A percentile compares a stretch with the other conserved stretches of the same genome.
These are phyloP conservation scores for Platanthera zijinensis DNA, from an alignment of 106 monocot genomes.

Conservation along the genomic window DNA sequence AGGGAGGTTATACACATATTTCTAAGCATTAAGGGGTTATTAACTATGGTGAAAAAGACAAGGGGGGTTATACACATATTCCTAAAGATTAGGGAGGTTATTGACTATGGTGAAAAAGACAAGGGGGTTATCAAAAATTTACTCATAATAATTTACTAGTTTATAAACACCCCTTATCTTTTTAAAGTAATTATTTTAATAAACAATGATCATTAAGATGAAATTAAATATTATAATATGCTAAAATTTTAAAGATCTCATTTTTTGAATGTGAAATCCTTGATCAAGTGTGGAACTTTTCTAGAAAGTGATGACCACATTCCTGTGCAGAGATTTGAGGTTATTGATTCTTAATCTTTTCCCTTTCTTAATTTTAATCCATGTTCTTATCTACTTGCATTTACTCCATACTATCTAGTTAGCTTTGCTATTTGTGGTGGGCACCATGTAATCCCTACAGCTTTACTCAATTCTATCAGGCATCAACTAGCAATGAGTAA, in stretches of 20 bases:
- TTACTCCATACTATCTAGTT: not conserved
- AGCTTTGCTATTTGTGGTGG: not conserved
- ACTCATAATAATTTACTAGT: no score
- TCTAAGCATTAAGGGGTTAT: no score
- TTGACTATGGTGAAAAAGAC: no score
- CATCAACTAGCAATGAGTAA: not conserved
- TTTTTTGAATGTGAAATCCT: not conserved
- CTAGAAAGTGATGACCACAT: not conserved
- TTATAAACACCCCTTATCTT: no score
- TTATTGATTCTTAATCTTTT: not conserved
- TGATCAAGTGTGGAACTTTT: not conserved
- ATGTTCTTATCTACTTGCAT: not conserved
- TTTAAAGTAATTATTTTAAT: no score
- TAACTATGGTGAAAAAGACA: no score
- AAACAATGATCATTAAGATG: not conserved
- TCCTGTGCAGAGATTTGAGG: not conserved
- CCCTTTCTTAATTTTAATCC: not conserved
- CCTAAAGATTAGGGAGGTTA: no score
- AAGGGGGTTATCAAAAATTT: no score
- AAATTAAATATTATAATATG: constrained; percentile 4
- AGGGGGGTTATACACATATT: no score
- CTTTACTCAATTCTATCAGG: not conserved
- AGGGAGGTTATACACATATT: no score
- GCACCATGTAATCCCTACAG: not conserved
- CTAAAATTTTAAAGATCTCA: not conserved